Percentiles rank a stretch among this genome's conserved stretches.
Conservation (phyloP, 2,329 filamentous ascomycete species). For the Teratosphaeriaceae sp. region DNA sequence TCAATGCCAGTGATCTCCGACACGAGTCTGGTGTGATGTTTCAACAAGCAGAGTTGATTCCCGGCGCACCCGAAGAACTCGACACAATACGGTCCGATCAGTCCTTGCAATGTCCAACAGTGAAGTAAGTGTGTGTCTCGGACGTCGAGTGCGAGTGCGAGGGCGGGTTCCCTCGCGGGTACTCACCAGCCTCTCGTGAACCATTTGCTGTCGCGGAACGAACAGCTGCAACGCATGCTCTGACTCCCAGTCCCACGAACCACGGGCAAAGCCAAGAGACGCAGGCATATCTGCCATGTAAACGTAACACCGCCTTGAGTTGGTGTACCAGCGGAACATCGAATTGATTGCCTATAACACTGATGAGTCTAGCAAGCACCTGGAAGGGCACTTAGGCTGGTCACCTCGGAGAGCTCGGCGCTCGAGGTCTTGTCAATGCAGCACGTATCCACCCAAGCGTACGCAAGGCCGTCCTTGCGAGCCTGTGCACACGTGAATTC, state of each 20-base stretch:
- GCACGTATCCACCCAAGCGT: conserved; percentile 15
- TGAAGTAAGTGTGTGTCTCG: background rate
- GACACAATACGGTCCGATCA: background rate
- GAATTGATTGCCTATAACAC: conserved; percentile 1
- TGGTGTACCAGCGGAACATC: conserved; percentile 9
- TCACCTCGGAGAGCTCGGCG: no score
- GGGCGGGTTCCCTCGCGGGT: background rate
- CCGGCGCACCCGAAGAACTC: background rate
- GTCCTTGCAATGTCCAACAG: background rate
- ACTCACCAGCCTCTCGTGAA: background rate
- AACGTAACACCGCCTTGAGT: conserved; percentile 10
- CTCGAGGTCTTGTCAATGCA: conserved; percentile 16
- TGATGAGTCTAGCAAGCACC: background rate
- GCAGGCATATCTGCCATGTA: conserved; percentile 9
- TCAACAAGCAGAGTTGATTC: background rate
- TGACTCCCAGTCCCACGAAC: background rate
- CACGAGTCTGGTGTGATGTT: background rate
- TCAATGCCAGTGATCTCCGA: background rate
- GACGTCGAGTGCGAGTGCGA: no score
- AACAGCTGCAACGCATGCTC: background rate
- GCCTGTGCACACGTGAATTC: background rate
- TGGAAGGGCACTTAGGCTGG: no score
- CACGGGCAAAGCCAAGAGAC: background rate
- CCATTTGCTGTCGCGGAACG: background rate
- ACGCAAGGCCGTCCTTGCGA: background rate